phyloP scores from a whole-genome alignment of 169 alveolate species.

The Fabrea salina region DNA sequence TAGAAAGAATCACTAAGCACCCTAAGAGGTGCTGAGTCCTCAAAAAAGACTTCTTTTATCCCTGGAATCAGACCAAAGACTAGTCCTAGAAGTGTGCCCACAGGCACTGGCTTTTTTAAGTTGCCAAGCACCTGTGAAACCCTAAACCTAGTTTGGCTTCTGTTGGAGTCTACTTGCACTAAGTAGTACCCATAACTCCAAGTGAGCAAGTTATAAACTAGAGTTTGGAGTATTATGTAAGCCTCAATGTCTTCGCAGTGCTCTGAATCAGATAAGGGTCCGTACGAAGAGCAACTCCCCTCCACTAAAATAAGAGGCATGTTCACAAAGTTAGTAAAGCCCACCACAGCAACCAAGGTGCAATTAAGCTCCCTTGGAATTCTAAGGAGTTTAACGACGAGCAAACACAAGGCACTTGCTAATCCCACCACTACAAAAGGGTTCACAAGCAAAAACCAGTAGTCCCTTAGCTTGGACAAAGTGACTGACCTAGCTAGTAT shows the following conservation, averaged over 20 bases:
- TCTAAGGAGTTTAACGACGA: background rate
- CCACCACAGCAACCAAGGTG: background rate
- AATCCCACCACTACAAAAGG: background rate
- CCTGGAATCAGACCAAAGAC: conserved; percentile 20
- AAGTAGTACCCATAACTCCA: no score
- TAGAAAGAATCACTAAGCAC: background rate
- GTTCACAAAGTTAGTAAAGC: background rate
- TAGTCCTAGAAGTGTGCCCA: conserved; percentile 1
- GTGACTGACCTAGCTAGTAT: background rate
- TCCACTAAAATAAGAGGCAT: background rate
- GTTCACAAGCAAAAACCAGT: conserved; percentile 8
- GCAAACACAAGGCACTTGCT: background rate
- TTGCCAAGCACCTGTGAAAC: no score
- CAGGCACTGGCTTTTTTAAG: conserved; percentile 27
- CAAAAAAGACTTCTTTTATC: background rate
- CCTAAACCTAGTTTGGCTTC: no score
- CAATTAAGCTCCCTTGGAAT: background rate
- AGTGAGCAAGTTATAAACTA: conserved; percentile 19
- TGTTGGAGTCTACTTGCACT: no score
- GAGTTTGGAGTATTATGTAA: background rate
- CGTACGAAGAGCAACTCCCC: conserved; percentile 25
- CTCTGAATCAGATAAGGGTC: background rate
- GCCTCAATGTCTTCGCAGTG: background rate
- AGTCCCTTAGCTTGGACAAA: background rate
- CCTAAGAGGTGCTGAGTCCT: background rate